Evolutionary conservation across 2,329 filamentous ascomycete genomes (phyloP).

Genomic region (Decorospora gaudefroyi): DNA sequence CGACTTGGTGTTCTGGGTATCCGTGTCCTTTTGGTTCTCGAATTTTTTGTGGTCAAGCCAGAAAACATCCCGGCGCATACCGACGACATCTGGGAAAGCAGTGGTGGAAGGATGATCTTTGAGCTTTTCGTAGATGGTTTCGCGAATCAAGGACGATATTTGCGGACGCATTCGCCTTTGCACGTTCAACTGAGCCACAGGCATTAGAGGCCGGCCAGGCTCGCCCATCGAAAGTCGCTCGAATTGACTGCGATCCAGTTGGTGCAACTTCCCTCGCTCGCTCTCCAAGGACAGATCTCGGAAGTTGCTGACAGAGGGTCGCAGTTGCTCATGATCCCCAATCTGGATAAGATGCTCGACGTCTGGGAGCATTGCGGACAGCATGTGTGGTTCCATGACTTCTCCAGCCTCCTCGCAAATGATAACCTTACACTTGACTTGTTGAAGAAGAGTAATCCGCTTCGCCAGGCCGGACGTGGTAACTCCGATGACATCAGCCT

Average conservation of each 20-base stretch:
- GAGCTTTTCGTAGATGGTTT: slow-evolving; percentile 62
- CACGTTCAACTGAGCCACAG: slow-evolving; percentile 53
- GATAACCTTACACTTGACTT: slow-evolving; percentile 60
- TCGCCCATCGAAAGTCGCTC: slow-evolving; percentile 58
- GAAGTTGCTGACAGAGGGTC: slow-evolving; percentile 62
- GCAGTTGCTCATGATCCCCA: slow-evolving; percentile 66
- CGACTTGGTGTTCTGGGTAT: slow-evolving; percentile 48
- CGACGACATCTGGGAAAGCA: slow-evolving; percentile 56
- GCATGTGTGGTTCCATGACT: slow-evolving; percentile 65
- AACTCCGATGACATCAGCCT: slow-evolving; percentile 60
- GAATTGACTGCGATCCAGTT: slow-evolving; percentile 65
- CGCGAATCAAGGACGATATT: slow-evolving; percentile 63
- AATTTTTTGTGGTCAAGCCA: slow-evolving; percentile 64
- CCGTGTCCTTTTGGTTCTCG: slow-evolving; percentile 45
- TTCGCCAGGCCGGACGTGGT: slow-evolving; percentile 66
- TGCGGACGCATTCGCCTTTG: slow-evolving; percentile 69
- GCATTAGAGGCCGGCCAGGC: slow-evolving; percentile 27
- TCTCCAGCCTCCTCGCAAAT: slow-evolving; percentile 72
- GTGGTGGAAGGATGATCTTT: slow-evolving; percentile 53
- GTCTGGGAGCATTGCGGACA: slow-evolving; percentile 63
- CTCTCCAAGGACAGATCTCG: slow-evolving; percentile 58
- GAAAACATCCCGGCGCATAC: slow-evolving; percentile 60
- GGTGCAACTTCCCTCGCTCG: slow-evolving; percentile 54
- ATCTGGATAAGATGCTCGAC: slow-evolving; percentile 67
- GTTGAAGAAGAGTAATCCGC: slow-evolving; percentile 56